Evolutionary conservation across 768 basidiomycete genomes (phyloP), one percentile per base, ranked within the genome.

Genomic region (Fomitopsis serialis): DNA sequence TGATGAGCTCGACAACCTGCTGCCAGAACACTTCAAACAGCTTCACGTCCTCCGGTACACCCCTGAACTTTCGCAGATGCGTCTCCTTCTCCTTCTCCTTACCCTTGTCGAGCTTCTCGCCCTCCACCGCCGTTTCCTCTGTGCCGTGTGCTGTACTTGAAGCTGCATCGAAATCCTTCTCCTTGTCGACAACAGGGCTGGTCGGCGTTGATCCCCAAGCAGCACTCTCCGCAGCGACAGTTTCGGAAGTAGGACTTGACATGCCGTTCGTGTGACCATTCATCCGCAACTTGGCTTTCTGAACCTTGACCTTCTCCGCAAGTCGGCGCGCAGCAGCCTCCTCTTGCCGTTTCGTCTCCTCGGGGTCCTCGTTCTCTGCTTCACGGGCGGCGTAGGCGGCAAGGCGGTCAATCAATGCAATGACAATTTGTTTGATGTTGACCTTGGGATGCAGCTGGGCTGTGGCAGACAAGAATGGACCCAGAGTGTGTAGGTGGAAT

Each of bases 21-120:
- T 89, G 86, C 96, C 97, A 99, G 68, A 98, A 99, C 11, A 98
- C 94, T 66, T 99, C 97, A 57, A 99, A 99, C 48, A 99, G 71
- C 64, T 88, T 91, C 22, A 97, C 97, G 59, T 98, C 80, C 66
- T 94, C 90, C 8, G 97, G 97, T 42, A 98, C 85, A 19, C 97
- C 97, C 67, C 97, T 76, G 74, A 97, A 98, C 70, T 95, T 97
- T 63, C 78, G 82, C 34, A 84, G 78, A 42, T 13, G 54, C 55
- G 0, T 50, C 53, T 49, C 50, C 22, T 57, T 49, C 59, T 82
- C 88, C 67, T 78, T 82, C 52, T 78, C 82, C 61, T 87, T 86
- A 36, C 78, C 84, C 64, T 83, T 83, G 17, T 68, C 70, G 15
- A 66, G 66, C 25, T 66, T 65, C 58, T 66, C 69, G 19, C 36